Conservation (phyloP, 2,329 filamentous ascomycete genomes). For the Cercospora citrullina region DNA sequence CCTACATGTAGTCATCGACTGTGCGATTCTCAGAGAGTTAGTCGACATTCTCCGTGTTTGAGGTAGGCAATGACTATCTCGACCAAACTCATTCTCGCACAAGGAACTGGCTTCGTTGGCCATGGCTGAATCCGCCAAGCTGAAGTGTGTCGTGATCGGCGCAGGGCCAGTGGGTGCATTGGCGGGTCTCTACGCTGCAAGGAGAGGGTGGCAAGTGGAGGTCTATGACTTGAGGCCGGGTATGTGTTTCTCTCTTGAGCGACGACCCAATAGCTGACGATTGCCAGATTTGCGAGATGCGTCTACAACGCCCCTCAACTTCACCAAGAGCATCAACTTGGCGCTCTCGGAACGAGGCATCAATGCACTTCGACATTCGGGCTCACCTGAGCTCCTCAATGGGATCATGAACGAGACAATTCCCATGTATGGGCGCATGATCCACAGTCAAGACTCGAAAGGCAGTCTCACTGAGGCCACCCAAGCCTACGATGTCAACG, state of each 20-base stretch:
- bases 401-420: slow-evolving; percentile 76
- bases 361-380: slow-evolving; percentile 75
- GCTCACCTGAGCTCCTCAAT: slow-evolving; percentile 67
- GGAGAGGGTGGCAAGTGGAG: slow-evolving; percentile 84
- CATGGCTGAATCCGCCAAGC: slow-evolving; percentile 21
- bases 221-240: slow-evolving; percentile 91
- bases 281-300: slow-evolving; percentile 78
- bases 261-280: slow-evolving; percentile 14
- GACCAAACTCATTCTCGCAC: slow-evolving; percentile 19
- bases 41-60: not conserved
- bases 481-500: slow-evolving; percentile 90
- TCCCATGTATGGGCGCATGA: slow-evolving; percentile 95
- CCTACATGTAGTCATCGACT: slow-evolving; percentile 13
- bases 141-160: slow-evolving; percentile 69
- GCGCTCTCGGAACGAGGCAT: slow-evolving; percentile 93
- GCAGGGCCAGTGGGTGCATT: slow-evolving; percentile 91
- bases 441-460: slow-evolving; percentile 68
- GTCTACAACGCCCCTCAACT: slow-evolving; percentile 81
- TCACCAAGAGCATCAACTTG: slow-evolving; percentile 97
- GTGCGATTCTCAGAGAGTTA: not conserved
- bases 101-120: slow-evolving; percentile 18
- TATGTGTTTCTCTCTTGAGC: slow-evolving; percentile 47
- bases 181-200: slow-evolving; percentile 87
- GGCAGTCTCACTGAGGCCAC: slow-evolving; percentile 71
- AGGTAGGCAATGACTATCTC: slow-evolving; percentile 18